A percentile compares a stretch with the other conserved stretches of the same genome.
phyloP scores from a whole-genome alignment of 169 alveolate genomes.

The Plasmodium falciparum region DNA sequence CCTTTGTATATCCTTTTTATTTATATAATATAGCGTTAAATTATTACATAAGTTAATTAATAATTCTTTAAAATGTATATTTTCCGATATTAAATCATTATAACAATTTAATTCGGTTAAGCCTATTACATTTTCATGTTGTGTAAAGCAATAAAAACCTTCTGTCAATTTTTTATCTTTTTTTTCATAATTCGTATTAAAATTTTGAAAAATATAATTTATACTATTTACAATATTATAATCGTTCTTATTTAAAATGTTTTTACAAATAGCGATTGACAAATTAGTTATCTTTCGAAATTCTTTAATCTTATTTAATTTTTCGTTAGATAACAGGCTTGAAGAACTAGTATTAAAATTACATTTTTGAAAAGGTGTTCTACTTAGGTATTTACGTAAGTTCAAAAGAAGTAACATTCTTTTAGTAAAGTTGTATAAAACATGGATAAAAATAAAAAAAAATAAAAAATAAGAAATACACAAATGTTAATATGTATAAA shows the following conservation, averaged over 20 bases:
- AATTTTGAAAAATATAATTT: slow-evolving; percentile 66
- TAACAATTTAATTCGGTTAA: slow-evolving; percentile 45
- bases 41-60: slow-evolving; percentile 55
- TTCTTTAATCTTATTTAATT: slow-evolving; percentile 48
- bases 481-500: not conserved
- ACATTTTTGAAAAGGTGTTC: slow-evolving; percentile 7
- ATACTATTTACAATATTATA: slow-evolving; percentile 57
- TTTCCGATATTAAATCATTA: slow-evolving; percentile 71
- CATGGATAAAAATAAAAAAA: too few species aligned
- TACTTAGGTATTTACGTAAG: not conserved
- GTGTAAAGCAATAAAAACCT: slow-evolving; percentile 68
- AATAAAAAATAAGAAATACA: not conserved
- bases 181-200: slow-evolving; percentile 27
- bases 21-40: slow-evolving; percentile 21
- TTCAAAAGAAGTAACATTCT: not conserved
- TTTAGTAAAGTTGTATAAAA: too few species aligned
- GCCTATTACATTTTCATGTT: slow-evolving; percentile 14
- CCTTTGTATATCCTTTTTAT: not conserved
- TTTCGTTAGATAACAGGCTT: slow-evolving; percentile 9
- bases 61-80: slow-evolving; percentile 66
- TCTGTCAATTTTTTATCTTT: slow-evolving; percentile 50
- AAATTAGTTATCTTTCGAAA: slow-evolving; percentile 69
- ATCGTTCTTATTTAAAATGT: slow-evolving; percentile 58
- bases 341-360: slow-evolving; percentile 22
- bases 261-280: slow-evolving; percentile 56